Evolutionary conservation across 2,329 filamentous ascomycete species (phyloP).

Genomic region (Arthroderma uncinatum): DNA sequence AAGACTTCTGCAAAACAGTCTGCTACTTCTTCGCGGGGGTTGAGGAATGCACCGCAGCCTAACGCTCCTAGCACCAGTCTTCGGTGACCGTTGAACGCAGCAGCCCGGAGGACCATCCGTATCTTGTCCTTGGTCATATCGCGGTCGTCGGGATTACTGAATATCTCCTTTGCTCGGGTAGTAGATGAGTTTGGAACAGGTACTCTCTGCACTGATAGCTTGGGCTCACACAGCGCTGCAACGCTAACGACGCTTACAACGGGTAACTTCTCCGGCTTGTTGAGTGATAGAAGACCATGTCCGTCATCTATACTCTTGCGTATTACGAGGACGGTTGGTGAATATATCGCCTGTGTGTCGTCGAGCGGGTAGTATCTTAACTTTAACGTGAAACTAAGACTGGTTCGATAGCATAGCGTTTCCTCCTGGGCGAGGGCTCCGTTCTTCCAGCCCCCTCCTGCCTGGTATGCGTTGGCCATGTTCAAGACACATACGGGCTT

Average conservation of each 20-base stretch:
- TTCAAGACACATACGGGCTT: conserved; percentile 51
- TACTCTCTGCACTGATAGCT: conserved; percentile 13
- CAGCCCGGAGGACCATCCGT: conserved; percentile 48
- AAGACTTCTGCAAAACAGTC: conserved; percentile 52
- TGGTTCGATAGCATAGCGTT: conserved; percentile 53
- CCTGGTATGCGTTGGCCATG: conserved; percentile 47
- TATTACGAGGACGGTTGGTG: conserved; percentile 49
- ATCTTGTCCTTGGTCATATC: conserved; percentile 52
- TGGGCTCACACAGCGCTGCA: conserved; percentile 43
- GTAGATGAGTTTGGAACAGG: conserved; percentile 10
- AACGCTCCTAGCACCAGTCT: conserved; percentile 56
- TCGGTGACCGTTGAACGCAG: conserved; percentile 46
- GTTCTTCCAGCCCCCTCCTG: conserved; percentile 54
- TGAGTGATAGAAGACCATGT: conserved; percentile 38
- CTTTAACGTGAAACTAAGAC: conserved; percentile 31
- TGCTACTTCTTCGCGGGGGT: conserved; percentile 53
- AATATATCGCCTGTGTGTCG: conserved; percentile 45
- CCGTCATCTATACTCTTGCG: conserved; percentile 39
- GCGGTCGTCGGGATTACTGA: conserved; percentile 36
- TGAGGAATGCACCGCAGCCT: conserved; percentile 56
- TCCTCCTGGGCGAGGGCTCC: conserved; percentile 59
- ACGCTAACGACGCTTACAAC: conserved; percentile 51
- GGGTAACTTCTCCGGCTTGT: conserved; percentile 31
- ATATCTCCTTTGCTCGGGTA: conserved; percentile 19
- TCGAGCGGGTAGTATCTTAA: conserved; percentile 44